These are phyloP conservation scores for Climacium dendroides DNA, from an alignment of 225 moss, liverwort and hornwort genomes.

Conservation along the genomic window DNA sequence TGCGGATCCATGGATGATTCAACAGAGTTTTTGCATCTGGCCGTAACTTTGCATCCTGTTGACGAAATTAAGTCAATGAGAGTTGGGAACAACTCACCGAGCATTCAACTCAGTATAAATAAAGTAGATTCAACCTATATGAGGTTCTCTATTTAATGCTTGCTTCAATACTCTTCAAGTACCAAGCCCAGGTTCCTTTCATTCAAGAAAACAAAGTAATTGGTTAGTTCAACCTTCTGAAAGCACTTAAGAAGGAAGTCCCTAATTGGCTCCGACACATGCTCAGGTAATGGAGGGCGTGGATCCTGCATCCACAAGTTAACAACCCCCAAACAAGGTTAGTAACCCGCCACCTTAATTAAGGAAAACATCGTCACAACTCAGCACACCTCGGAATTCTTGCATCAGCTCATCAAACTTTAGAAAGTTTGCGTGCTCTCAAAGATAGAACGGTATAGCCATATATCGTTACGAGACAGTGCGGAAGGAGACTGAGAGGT, in stretches of 20 bases:
- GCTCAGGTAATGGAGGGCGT: slow-evolving; percentile 90
- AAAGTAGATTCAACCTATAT: neutral
- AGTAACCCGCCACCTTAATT: neutral
- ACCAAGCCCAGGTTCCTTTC: neutral
- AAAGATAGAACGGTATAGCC: neutral
- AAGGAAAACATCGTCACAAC: neutral
- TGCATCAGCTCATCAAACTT: neutral
- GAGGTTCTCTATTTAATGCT: neutral
- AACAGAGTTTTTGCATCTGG: slow-evolving; percentile 91
- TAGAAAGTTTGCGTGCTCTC: neutral
- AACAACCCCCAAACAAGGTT: neutral
- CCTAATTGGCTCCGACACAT: slow-evolving; percentile 68
- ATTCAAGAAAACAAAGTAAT: neutral
- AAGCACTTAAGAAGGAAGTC: slow-evolving; percentile 93
- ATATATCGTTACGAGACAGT: neutral
- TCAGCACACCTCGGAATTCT: neutral
- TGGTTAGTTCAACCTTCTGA: slow-evolving; percentile 52
- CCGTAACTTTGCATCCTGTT: slow-evolving; percentile 91
- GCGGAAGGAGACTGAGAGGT: neutral
- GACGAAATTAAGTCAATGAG: neutral
- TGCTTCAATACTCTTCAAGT: neutral
- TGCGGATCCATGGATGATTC: slow-evolving; percentile 94
- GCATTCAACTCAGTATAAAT: neutral
- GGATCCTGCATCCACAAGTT: slow-evolving; percentile 55
- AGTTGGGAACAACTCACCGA: neutral